Conservation (phyloP, 1,139 yeast species). For the Suhomyces anneliseae region DNA sequence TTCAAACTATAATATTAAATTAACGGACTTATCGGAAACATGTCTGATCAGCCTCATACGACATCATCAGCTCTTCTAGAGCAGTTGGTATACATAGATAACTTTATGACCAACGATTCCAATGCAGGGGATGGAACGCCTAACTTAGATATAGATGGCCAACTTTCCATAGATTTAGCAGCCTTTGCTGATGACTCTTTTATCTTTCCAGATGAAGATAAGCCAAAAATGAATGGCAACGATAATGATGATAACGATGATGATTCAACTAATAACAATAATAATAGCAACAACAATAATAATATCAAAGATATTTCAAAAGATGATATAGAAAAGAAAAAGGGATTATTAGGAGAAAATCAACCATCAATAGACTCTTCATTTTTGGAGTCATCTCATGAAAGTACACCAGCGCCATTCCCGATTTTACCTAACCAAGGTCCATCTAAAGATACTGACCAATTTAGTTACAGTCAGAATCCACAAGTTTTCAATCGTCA, state of each 20-base stretch:
- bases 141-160: constrained; percentile 59
- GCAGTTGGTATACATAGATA: constrained; percentile 75
- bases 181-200: constrained; percentile 81
- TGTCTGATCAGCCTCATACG: constrained; percentile 9
- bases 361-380: constrained; percentile 5
- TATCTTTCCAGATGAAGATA: constrained; percentile 76
- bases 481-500: not conserved
- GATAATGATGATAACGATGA: constrained; percentile 17
- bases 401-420: constrained; percentile 3
- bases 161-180: constrained; percentile 68
- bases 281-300: not conserved
- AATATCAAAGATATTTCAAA: constrained; percentile 1
- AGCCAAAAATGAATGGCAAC: constrained; percentile 34
- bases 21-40: not conserved
- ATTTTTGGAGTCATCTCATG: constrained; percentile 7
- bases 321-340: constrained; percentile 3
- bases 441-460: not conserved
- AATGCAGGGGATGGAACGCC: constrained; percentile 35
- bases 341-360: not conserved
- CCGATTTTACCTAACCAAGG: constrained; percentile 3
- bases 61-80: constrained; percentile 71
- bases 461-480: not conserved
- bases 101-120: constrained; percentile 54
- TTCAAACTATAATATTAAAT: too few species aligned
- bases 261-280: not conserved